Base-by-base conservation (phyloP, 805 yeast genomes). In the Osmozyma mogii region DNA sequence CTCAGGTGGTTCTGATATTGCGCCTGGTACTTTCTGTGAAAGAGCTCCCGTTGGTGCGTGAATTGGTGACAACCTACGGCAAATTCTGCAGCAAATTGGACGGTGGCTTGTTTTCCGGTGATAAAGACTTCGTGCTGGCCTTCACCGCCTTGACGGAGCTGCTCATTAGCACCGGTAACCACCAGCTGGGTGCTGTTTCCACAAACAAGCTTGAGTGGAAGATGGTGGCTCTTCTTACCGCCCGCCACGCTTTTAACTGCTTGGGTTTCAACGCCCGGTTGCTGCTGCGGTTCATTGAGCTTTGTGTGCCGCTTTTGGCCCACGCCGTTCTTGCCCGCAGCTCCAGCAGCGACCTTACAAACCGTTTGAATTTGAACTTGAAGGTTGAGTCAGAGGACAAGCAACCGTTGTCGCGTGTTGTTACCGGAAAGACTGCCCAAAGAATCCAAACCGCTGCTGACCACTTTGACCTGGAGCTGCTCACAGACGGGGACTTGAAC, bases 101-200 rank as follows among this genome's bases (percentile, higher is more conserved):
- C 55, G 73, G 71, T 10, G 75, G 73, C 7, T 58, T 82, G 32
- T 74, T 79, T 43, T 62, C 72, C 17, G 87, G 87, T 23, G 84
- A 82, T 53, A 58, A 68, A 25, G 63, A 52, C 15, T 81, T 78
- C 46, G 69, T 74, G 7, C 56, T 57, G 17, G 39, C 54, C 25
- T 79, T 77, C 49, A 29, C 36, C n/a, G n/a, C n/a, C n/a, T n/a
- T n/a, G n/a, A n/a, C n/a, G 40, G 38, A 43, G 34, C 24, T 31
- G n/a, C 32, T 50, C 29, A 29, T 50, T 10, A 17, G 29, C 19
- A 35, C 29, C 14, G 45, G 43, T 15, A 41, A 35, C 15, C 25
- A 32, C 27, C 36, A 40, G 20, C 35, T 38, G 34, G 28, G 28
- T 15, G 15, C 17, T 17, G 36, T 33, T 16, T 13, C 35, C 22